Conservation (phyloP, 2,329 filamentous ascomycete species). For the Tolypocladium pustulatum region DNA sequence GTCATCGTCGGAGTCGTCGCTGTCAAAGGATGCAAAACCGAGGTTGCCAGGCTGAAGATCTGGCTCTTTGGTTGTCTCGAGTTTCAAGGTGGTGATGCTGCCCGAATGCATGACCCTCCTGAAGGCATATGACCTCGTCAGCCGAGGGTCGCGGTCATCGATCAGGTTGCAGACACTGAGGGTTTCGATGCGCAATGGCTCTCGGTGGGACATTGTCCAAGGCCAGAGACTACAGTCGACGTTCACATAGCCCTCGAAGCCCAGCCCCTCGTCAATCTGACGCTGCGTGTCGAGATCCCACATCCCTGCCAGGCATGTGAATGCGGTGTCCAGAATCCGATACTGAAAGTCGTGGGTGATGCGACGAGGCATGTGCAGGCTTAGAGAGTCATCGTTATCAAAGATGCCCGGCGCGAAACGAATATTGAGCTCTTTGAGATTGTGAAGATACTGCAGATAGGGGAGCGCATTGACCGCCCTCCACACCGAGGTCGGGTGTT, state of each 20-base stretch:
- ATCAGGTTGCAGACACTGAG: neutral
- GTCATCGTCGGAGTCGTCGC: too few relatives aligned
- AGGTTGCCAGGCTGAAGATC: fast-evolving
- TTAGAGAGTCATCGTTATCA: too few relatives aligned
- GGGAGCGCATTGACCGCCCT: neutral
- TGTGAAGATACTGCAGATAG: neutral
- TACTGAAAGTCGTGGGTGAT: neutral
- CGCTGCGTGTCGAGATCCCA: neutral
- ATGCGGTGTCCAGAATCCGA: neutral
- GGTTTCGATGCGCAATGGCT: neutral
- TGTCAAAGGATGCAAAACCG: too few relatives aligned
- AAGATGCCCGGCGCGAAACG: neutral
- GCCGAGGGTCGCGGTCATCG: neutral
- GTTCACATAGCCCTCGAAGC: neutral
- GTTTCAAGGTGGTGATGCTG: neutral
- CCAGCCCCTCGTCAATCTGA: neutral
- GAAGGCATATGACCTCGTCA: neutral
- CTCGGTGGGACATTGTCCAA: neutral
- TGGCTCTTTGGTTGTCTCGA: neutral
- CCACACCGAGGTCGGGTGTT: neutral
- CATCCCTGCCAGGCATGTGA: neutral
- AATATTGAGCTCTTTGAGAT: neutral
- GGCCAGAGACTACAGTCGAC: neutral
- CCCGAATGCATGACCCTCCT: neutral
- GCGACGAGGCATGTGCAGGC: too few relatives aligned